Evolutionary conservation across 2,329 filamentous ascomycete species (phyloP).

Genomic region (Fusarium citri): DNA sequence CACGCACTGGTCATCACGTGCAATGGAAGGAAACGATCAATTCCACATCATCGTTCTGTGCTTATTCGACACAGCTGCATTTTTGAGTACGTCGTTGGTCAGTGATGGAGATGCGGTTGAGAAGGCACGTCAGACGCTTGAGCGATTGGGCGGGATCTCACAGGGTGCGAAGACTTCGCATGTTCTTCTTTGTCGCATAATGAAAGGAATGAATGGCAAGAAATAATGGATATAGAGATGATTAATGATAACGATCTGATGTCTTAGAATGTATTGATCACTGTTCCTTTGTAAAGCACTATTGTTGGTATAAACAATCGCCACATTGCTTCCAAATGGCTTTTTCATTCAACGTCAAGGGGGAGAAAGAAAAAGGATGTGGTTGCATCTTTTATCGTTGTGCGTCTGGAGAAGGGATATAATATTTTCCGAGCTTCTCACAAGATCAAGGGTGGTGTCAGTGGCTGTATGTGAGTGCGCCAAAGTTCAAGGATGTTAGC

Average conservation of each 20-base stretch:
- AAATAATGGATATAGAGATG: neutral
- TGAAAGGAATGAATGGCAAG: neutral
- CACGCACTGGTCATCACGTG: constrained; percentile 6
- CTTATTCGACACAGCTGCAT: constrained; percentile 16
- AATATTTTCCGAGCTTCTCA: too few relatives aligned
- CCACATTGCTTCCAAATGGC: too few relatives aligned
- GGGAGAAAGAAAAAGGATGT: too few relatives aligned
- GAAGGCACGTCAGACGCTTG: neutral
- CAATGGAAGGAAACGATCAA: constrained; percentile 1
- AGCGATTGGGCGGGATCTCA: neutral
- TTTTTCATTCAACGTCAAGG: too few relatives aligned
- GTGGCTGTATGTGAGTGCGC: too few relatives aligned
- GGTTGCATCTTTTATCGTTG: too few relatives aligned
- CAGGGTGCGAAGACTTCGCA: constrained; percentile 14
- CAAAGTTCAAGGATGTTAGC: too few relatives aligned
- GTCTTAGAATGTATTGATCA: neutral
- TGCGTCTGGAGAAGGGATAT: too few relatives aligned
- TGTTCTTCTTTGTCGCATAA: neutral
- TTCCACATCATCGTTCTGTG: constrained; percentile 9
- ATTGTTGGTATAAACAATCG: too few relatives aligned
- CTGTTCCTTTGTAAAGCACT: too few relatives aligned
- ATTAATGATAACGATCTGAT: neutral
- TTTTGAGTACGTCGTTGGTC: neutral
- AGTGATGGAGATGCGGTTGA: neutral
- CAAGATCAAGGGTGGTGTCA: too few relatives aligned